Conservation (phyloP, 305 asterid species). For the Fraxinus albicans region DNA sequence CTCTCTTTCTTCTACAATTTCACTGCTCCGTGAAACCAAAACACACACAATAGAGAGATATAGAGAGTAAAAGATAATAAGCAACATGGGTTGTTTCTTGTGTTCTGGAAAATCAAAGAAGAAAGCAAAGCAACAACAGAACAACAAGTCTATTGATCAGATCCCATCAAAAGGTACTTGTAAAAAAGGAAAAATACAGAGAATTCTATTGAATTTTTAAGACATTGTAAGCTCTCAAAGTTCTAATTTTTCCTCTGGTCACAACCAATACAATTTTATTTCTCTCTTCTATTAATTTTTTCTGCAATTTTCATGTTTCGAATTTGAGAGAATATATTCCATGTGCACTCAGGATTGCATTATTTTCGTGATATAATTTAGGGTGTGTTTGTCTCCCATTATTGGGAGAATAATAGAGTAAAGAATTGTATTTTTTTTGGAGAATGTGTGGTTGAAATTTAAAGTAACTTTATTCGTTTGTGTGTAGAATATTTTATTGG, state of each 20-base stretch:
- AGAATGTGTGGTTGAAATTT: too few species aligned
- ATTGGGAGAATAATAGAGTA: too few species aligned
- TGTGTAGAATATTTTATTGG: too few species aligned
- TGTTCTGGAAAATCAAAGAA: constrained; percentile 65
- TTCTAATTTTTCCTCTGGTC: constrained; percentile 7
- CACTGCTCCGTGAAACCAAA: constrained; percentile 4
- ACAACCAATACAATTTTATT: neutral
- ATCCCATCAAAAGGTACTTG: constrained; percentile 59
- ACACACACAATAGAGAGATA: neutral
- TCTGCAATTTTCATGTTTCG: constrained; percentile 18
- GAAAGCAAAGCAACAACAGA: constrained; percentile 37
- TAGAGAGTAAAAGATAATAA: neutral
- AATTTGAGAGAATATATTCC: neutral
- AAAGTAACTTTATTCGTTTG: too few species aligned
- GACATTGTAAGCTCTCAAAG: constrained; percentile 12
- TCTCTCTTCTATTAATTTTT: neutral
- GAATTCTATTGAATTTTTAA: neutral
- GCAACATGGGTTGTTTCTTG: constrained; percentile 63
- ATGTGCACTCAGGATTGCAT: neutral
- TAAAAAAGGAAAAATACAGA: neutral
- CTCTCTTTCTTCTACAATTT: constrained; percentile 20
- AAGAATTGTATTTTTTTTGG: too few species aligned
- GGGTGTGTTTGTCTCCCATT: too few species aligned
- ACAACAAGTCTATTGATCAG: constrained; percentile 57
- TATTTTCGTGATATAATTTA: constrained; percentile 20